Evolutionary conservation across 805 yeast species (phyloP), one percentile per base, ranked within the genome.

Genomic region (Candida arabinofermentans): DNA sequence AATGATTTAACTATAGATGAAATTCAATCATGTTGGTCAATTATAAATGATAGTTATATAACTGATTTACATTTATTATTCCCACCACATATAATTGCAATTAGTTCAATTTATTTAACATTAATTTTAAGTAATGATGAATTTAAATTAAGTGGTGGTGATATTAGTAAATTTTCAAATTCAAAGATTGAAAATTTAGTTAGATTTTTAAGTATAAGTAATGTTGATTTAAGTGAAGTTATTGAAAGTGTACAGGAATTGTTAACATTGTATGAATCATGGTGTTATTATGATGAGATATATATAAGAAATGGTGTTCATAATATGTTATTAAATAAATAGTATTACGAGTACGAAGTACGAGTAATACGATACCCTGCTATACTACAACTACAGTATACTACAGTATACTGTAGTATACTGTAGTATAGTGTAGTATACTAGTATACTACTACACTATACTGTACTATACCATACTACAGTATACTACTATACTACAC

Each of bases 81-180:
- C 48, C 91, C 98, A 0, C 99, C 99, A 0, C 96, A 90, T 64
- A 77, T 89, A 9, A 75, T 90, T 8, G 95, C 97, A 3, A 64
- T 84, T 30, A 78, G 93, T 0, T 77, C 96, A 9, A 66, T 90
- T n/a, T 89, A 87, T 62, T 70, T 90, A 41, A 82, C 95, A 0
- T 66, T 87, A 1, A 79, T 84, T 19, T 60, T 85, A 35, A 74
- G 74, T 47, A 67, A 65, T 40, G 66, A 67, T 23, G 35, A 39
- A 10, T 29, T 41, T 62, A 27, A 49, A 59, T 13, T 6, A 18
- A 36, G n/a, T 22, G 21, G 19, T 16, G 17, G 13, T 33, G 32
- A 13, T 17, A 17, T 3, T 22, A 18, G 14, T 5, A 14, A n/a
- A n/a, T 9, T 34, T 37, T 24, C 36, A 8, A 47, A 64, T 40